A percentile compares a stretch with the other conserved stretches of the same genome.
phyloP scores from a whole-genome alignment of 305 asterid genomes.

The Fraxinus nigra region DNA sequence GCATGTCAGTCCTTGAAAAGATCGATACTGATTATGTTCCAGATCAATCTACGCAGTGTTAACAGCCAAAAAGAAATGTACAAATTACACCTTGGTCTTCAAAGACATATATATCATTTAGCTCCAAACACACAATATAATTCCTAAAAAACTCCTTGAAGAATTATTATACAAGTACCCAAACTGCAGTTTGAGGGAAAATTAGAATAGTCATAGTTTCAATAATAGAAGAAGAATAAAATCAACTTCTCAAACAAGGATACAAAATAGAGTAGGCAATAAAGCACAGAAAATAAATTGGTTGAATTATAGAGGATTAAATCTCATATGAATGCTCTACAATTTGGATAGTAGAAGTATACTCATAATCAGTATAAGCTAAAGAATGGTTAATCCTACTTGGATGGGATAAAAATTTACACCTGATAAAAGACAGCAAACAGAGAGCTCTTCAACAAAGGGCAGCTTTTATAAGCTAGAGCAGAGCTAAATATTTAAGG shows the following conservation, averaged over 20 bases:
- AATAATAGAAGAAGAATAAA: not conserved
- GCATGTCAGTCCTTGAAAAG: constrained; percentile 97
- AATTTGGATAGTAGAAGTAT: not conserved
- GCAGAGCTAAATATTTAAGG: not conserved
- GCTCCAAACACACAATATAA: not conserved
- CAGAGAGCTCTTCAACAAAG: not conserved
- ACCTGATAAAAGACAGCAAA: not conserved
- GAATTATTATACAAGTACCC: not conserved
- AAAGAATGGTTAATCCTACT: not conserved
- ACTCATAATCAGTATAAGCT: not conserved
- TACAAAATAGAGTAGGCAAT: not conserved
- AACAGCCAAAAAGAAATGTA: constrained; percentile 3
- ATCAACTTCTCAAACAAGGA: not conserved
- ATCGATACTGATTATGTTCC: constrained; percentile 96
- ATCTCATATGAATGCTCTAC: not conserved
- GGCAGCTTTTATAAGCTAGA: not conserved
- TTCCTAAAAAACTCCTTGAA: not conserved
- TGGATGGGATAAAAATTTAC: not conserved
- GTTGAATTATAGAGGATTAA: not conserved
- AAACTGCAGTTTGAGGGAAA: not conserved
- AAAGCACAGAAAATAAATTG: not conserved
- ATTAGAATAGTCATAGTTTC: not conserved
- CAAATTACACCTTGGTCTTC: not conserved
- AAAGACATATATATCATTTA: constrained; percentile 6
- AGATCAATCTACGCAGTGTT: constrained; percentile 73